Evolutionary conservation across 345 rosid genomes (phyloP).

Genomic region (Linum usitatissimum): DNA sequence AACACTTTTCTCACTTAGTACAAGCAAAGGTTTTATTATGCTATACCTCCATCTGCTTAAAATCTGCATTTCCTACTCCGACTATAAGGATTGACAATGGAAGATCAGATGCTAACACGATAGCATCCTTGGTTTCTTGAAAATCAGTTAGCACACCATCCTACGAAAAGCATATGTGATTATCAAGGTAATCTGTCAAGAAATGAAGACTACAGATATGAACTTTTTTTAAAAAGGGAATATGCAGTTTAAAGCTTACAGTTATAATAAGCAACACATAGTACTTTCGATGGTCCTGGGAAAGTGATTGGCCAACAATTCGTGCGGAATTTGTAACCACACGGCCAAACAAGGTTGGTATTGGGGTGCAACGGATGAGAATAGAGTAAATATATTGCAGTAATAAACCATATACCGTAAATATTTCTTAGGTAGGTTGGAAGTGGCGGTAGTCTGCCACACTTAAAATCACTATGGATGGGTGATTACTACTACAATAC

Average conservation of each 20-base stretch:
- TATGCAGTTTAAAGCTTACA: constrained; percentile 18
- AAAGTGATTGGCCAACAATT: constrained; percentile 31
- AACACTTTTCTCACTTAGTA: not conserved
- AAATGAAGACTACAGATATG: not conserved
- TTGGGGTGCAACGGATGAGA: too few relatives aligned
- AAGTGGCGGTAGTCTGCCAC: too few relatives aligned
- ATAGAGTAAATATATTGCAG: too few relatives aligned
- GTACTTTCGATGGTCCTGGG: constrained; percentile 25
- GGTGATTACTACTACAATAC: too few relatives aligned
- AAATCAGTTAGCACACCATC: constrained; percentile 84
- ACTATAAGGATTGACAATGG: constrained; percentile 78
- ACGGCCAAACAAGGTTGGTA: constrained; percentile 48
- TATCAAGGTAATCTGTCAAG: not conserved
- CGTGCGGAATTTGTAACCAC: constrained; percentile 55
- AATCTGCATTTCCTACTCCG: constrained; percentile 78
- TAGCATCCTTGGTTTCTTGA: constrained; percentile 59
- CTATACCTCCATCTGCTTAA: constrained; percentile 79
- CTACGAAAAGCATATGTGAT: constrained; percentile 22
- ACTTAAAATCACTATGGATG: too few relatives aligned
- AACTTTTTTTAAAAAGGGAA: not conserved
- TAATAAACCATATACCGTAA: too few relatives aligned
- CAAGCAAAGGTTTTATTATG: not conserved
- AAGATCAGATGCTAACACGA: constrained; percentile 88
- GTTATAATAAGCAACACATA: constrained; percentile 53
- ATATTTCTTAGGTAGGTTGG: too few relatives aligned